A percentile compares a stretch with the other conserved stretches of the same genome.
Conservation (phyloP, 2,329 filamentous ascomycete species). For the Teratosphaeria destructans region DNA sequence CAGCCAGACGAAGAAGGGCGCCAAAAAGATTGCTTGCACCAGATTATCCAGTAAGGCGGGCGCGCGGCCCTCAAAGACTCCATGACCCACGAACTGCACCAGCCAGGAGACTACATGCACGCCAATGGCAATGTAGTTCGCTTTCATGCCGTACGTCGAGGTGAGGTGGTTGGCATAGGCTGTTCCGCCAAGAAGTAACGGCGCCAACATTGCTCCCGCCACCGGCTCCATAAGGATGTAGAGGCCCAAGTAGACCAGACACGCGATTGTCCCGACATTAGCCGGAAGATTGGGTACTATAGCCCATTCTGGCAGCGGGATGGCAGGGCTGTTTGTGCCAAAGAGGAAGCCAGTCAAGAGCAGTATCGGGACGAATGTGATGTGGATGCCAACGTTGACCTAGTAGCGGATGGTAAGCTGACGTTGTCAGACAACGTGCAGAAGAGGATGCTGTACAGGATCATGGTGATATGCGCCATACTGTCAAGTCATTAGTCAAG, state of each 20-base stretch:
- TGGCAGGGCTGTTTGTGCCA: constrained; percentile 47
- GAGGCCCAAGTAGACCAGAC: constrained; percentile 58
- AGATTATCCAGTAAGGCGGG: constrained; percentile 87
- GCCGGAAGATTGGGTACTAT: constrained; percentile 48
- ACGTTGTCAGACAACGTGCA: constrained; percentile 2
- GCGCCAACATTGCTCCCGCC: constrained; percentile 66
- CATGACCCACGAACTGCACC: constrained; percentile 84
- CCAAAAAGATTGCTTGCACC: constrained; percentile 81
- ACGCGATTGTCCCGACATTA: constrained; percentile 48
- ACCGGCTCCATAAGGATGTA: constrained; percentile 93
- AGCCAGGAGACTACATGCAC: constrained; percentile 72
- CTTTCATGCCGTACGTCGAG: constrained; percentile 48
- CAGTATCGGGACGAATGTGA: constrained; percentile 68
- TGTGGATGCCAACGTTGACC: constrained; percentile 70
- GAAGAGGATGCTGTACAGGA: constrained; percentile 34
- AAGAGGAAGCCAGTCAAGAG: constrained; percentile 61
- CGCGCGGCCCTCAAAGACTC: constrained; percentile 74
- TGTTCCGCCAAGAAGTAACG: constrained; percentile 64
- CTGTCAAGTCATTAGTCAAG: constrained; percentile 34
- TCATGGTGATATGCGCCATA: constrained; percentile 80
- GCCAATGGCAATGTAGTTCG: constrained; percentile 55
- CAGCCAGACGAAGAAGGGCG: constrained; percentile 95
- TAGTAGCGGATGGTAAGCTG: constrained; percentile 25
- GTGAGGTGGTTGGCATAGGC: constrained; percentile 68
- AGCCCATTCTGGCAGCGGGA: constrained; percentile 45